Conservation (phyloP, 208 protist genomes). For the Trypanosoma conorhini region DNA sequence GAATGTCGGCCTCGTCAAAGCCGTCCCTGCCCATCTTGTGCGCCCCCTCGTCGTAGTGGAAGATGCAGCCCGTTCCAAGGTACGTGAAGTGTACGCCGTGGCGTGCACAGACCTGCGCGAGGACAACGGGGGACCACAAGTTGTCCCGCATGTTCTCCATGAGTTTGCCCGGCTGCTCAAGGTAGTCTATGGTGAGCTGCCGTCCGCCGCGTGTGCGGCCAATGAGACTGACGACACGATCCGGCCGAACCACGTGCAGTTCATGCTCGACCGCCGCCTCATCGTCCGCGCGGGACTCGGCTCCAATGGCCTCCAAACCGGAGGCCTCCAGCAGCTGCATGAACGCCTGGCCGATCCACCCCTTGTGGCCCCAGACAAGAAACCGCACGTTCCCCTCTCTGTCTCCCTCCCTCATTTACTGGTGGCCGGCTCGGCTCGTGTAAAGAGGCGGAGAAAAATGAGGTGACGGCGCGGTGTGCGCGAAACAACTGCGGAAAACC, state of each 20-base stretch:
- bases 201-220: conserved; percentile 47
- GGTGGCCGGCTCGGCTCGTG: neutral
- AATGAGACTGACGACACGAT: conserved; percentile 47
- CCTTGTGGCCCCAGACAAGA: conserved; percentile 49
- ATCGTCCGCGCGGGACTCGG: conserved; percentile 38
- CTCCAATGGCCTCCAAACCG: conserved; percentile 41
- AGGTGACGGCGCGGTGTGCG: neutral
- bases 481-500: neutral
- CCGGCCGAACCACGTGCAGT: conserved; percentile 34
- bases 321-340: conserved; percentile 31
- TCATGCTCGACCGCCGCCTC: conserved; percentile 36
- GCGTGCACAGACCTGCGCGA: conserved; percentile 31
- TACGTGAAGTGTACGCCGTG: conserved; percentile 49
- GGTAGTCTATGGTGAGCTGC: conserved; percentile 55
- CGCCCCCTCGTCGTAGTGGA: conserved; percentile 48
- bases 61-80: conserved; percentile 67
- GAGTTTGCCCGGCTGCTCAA: conserved; percentile 59
- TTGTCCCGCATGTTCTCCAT: conserved; percentile 60
- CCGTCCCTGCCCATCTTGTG: conserved; percentile 28
- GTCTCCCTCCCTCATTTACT: neutral
- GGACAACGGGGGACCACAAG: conserved; percentile 44
- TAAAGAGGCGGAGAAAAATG: neutral
- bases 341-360: conserved; percentile 57
- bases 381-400: conserved; percentile 36
- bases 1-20: conserved; percentile 37